phyloP scores from a whole-genome alignment of 768 basidiomycete species.

The Trametes cinnabarina region DNA sequence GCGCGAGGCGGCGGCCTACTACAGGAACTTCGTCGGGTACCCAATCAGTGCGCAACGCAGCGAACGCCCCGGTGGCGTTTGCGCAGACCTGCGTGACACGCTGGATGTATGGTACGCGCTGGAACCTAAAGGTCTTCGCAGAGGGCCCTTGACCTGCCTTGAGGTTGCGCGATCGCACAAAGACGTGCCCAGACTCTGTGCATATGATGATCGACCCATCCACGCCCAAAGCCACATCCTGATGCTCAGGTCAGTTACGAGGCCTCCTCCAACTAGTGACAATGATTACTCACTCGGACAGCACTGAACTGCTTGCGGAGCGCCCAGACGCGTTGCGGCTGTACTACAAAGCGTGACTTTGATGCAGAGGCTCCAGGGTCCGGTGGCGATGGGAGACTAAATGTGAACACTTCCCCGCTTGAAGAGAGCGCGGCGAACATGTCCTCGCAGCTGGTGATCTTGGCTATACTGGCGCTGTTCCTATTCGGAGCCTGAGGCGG shows the following conservation, averaged over 20 bases:
- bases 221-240: conserved; percentile 87
- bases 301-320: conserved; percentile 83
- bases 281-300: conserved; percentile 67
- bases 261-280: too few species aligned
- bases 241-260: not conserved
- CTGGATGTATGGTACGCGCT: conserved; percentile 77
- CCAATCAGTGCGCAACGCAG: conserved; percentile 76
- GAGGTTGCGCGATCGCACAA: conserved; percentile 61
- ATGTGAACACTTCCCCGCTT: conserved; percentile 91
- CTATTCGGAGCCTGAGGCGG: conserved; percentile 74
- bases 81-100: conserved; percentile 83
- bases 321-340: conserved; percentile 91
- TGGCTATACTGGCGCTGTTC: conserved; percentile 68
- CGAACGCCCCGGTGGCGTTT: conserved; percentile 81
- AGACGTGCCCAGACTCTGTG: conserved; percentile 94
- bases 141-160: conserved; percentile 27
- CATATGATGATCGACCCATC: conserved; percentile 90
- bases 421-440: conserved; percentile 79
- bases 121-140: conserved; percentile 68
- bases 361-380: conserved; percentile 25
- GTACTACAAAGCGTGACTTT: conserved; percentile 42
- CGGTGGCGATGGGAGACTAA: conserved; percentile 44
- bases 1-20: conserved; percentile 53
- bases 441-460: conserved; percentile 77
- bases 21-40: conserved; percentile 53